A percentile compares a stretch with the other conserved stretches of the same genome.
phyloP scores from a whole-genome alignment of 495 filamentous ascomycete species.

The Neurospora sp. region DNA sequence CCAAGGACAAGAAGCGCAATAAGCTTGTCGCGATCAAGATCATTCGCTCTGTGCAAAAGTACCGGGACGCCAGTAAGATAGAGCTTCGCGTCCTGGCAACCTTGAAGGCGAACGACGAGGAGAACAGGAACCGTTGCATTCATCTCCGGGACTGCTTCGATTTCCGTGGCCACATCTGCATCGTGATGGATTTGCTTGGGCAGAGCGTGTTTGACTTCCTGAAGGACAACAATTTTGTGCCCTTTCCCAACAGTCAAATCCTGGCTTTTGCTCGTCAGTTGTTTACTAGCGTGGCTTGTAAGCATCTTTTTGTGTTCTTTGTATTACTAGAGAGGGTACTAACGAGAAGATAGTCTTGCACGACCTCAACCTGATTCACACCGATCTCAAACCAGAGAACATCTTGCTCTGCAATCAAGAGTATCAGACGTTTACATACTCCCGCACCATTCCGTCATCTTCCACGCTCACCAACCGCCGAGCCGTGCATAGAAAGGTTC shows the following conservation, averaged over 20 bases:
- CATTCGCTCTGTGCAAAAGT: slow-evolving; percentile 96
- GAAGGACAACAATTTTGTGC: slow-evolving; percentile 87
- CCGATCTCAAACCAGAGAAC: slow-evolving; percentile 96
- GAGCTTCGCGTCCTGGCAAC: slow-evolving; percentile 89
- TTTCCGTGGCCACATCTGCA: slow-evolving; percentile 95
- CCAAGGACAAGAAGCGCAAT: slow-evolving; percentile 62
- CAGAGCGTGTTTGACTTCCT: slow-evolving; percentile 98
- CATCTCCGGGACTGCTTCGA: slow-evolving; percentile 97
- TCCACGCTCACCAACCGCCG: slow-evolving; percentile 64
- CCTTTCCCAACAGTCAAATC: slow-evolving; percentile 98
- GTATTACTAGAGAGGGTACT: slow-evolving; percentile 11
- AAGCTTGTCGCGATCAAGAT: slow-evolving; percentile 90
- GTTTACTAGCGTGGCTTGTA: slow-evolving; percentile 97
- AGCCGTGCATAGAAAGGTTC: slow-evolving; percentile 74
- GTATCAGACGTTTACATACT: slow-evolving; percentile 97
- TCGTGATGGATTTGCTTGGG: slow-evolving; percentile 91
- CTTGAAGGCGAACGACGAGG: slow-evolving; percentile 75
- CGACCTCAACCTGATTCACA: slow-evolving; percentile 95
- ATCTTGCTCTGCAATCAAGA: slow-evolving; percentile 82
- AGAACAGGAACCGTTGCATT: slow-evolving; percentile 93
- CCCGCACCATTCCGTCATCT: slow-evolving; percentile 85
- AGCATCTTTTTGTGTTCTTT: slow-evolving; percentile 26
- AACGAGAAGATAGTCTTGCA: slow-evolving; percentile 61
- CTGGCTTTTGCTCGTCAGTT: slow-evolving; percentile 92
- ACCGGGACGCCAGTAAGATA: slow-evolving; percentile 92